Evolutionary conservation across 257 asterid genomes (phyloP).

Genomic region (Fraxinus cuspidata): DNA sequence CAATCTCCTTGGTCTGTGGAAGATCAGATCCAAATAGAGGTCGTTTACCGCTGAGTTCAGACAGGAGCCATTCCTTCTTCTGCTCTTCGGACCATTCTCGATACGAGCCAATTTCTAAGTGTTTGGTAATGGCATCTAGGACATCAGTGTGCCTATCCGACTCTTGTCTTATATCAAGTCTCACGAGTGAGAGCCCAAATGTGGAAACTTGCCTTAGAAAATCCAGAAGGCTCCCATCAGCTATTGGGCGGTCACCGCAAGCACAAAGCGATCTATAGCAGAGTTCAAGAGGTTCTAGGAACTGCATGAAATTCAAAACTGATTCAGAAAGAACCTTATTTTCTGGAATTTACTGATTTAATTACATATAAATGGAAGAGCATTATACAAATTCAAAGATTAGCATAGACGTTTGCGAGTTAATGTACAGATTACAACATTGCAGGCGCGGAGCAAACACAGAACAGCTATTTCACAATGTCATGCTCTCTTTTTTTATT

Average conservation of each 20-base stretch:
- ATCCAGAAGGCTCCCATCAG: constrained; percentile 69
- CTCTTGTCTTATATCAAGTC: constrained; percentile 66
- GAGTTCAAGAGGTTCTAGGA: constrained; percentile 67
- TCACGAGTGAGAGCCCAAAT: constrained; percentile 57
- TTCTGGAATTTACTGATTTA: background rate
- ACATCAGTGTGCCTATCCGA: constrained; percentile 68
- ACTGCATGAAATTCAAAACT: constrained; percentile 33
- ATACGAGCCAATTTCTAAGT: constrained; percentile 56
- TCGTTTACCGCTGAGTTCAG: constrained; percentile 60
- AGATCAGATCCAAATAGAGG: constrained; percentile 65
- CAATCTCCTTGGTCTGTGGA: constrained; percentile 59
- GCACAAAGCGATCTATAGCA: constrained; percentile 60
- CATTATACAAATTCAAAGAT: background rate
- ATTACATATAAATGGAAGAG: background rate
- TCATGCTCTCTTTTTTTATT: no score
- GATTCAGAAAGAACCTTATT: background rate
- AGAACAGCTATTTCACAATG: no score
- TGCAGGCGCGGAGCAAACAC: background rate
- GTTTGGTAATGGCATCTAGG: constrained; percentile 55
- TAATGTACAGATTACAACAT: no score
- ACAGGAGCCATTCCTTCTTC: constrained; percentile 58
- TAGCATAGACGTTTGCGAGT: background rate
- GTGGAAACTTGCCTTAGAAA: constrained; percentile 65
- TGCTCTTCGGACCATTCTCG: constrained; percentile 55
- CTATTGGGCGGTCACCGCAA: constrained; percentile 60